Conservation (phyloP, 2,329 filamentous ascomycete genomes). For the Fusarium torreyae region DNA sequence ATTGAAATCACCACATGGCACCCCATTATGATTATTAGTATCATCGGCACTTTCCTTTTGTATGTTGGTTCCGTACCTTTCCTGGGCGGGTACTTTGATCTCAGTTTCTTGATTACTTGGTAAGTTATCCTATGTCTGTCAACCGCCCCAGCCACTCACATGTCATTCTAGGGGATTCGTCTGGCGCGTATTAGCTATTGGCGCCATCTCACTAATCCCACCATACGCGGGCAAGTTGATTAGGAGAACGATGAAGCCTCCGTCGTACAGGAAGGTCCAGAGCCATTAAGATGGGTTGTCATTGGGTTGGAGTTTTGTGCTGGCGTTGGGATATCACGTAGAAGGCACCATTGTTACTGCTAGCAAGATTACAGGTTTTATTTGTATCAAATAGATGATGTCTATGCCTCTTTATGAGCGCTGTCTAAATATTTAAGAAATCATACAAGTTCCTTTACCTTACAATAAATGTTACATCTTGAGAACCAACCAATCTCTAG, state of each 20-base stretch:
- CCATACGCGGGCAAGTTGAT: constrained; percentile 91
- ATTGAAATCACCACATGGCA: constrained; percentile 98
- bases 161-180: constrained; percentile 77
- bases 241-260: constrained; percentile 87
- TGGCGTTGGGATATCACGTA: constrained; percentile 45
- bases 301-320: constrained; percentile 27
- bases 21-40: constrained; percentile 87
- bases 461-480: constrained; percentile 60
- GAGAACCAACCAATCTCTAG: constrained; percentile 66
- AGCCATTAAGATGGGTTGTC: constrained; percentile 64
- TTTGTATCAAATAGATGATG: constrained; percentile 31
- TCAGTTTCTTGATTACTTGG: constrained; percentile 81
- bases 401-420: constrained; percentile 28
- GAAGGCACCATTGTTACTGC: constrained; percentile 31
- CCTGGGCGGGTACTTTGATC: constrained; percentile 89
- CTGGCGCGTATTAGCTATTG: constrained; percentile 88
- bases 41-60: constrained; percentile 85
- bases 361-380: constrained; percentile 33
- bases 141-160: constrained; percentile 29
- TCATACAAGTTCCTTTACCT: constrained; percentile 11
- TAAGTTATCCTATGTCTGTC: constrained; percentile 56
- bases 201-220: constrained; percentile 84
- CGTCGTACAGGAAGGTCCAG: constrained; percentile 94
- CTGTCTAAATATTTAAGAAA: constrained; percentile 9
- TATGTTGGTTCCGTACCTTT: constrained; percentile 90